These are phyloP conservation scores for Hemileccinum impolitum DNA, from an alignment of 768 basidiomycete species.

Conservation along the genomic window DNA sequence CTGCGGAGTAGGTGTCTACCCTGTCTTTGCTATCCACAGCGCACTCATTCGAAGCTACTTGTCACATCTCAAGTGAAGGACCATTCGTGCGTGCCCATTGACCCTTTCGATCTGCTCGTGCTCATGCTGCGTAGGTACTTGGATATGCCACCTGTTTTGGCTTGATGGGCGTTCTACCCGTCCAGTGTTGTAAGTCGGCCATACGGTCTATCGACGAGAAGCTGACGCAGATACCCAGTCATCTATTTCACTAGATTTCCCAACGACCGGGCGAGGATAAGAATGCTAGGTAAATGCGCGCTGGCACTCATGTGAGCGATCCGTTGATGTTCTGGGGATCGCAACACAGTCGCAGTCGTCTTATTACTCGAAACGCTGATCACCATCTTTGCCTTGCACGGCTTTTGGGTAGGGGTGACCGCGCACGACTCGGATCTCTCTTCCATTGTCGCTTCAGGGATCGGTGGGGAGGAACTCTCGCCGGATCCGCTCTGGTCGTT, in stretches of 20 bases:
- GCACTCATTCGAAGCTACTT: too few species aligned
- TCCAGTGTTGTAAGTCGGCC: too few species aligned
- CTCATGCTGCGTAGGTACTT: constrained; percentile 1
- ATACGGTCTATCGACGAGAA: too few species aligned
- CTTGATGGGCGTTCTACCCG: constrained; percentile 5
- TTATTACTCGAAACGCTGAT: background rate
- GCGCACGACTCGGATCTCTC: constrained; percentile 4
- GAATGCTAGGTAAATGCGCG: too few species aligned
- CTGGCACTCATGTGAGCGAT: background rate
- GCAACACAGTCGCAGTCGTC: background rate
- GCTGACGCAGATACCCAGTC: too few species aligned
- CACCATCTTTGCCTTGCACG: constrained; percentile 9
- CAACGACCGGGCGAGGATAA: too few species aligned
- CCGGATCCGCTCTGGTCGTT: constrained; percentile 12
- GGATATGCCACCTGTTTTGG: constrained; percentile 4
- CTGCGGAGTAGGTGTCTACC: too few species aligned
- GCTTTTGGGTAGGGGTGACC: constrained; percentile 7
- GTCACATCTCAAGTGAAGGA: too few species aligned
- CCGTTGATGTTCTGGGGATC: background rate
- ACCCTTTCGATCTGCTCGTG: background rate
- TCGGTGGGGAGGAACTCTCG: background rate
- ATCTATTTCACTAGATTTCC: too few species aligned
- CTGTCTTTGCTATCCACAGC: too few species aligned
- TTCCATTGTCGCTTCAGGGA: constrained; percentile 2
- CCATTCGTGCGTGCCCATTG: too few species aligned